Conservation (phyloP, 2,329 filamentous ascomycete genomes). For the Epicoccum nigrum region DNA sequence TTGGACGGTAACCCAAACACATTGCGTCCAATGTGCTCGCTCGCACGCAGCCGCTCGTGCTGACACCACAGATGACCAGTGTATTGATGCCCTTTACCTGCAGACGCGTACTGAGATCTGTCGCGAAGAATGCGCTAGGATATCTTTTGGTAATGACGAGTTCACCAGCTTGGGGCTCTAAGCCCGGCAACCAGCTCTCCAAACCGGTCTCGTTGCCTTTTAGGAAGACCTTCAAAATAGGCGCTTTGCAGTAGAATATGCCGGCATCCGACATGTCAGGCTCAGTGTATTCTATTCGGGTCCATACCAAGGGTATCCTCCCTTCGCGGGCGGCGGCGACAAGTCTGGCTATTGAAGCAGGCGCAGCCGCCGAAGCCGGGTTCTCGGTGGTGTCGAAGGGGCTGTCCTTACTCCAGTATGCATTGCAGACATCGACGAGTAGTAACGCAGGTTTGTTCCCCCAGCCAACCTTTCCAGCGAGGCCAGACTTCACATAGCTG, state of each 20-base stretch:
- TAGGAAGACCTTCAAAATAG: slow-evolving; percentile 52
- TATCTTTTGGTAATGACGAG: slow-evolving; percentile 53
- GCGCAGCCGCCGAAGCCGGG: slow-evolving; percentile 44
- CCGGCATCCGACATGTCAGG: slow-evolving; percentile 55
- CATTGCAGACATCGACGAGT: slow-evolving; percentile 56
- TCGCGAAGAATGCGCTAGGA: slow-evolving; percentile 55
- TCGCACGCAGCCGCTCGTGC: slow-evolving; percentile 56
- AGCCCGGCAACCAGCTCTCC: slow-evolving; percentile 47
- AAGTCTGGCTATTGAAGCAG: slow-evolving; percentile 49
- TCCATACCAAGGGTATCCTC: slow-evolving; percentile 53
- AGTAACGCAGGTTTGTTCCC: slow-evolving; percentile 52
- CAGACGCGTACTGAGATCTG: slow-evolving; percentile 51
- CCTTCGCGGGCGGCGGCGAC: slow-evolving; percentile 50
- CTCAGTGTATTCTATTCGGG: slow-evolving; percentile 51
- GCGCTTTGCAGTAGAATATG: slow-evolving; percentile 52
- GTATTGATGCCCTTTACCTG: slow-evolving; percentile 51
- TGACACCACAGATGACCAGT: slow-evolving; percentile 56
- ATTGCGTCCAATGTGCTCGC: slow-evolving; percentile 55
- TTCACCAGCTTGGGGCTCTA: slow-evolving; percentile 47
- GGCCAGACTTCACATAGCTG: slow-evolving; percentile 45
- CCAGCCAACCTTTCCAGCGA: slow-evolving; percentile 54
- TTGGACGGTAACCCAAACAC: slow-evolving; percentile 53
- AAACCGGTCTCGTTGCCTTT: slow-evolving; percentile 50
- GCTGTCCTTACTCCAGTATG: slow-evolving; percentile 53
- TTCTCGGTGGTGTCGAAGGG: slow-evolving; percentile 51